phyloP scores from a whole-genome alignment of 2,329 filamentous ascomycete species.

The Aspergillus melleus region DNA sequence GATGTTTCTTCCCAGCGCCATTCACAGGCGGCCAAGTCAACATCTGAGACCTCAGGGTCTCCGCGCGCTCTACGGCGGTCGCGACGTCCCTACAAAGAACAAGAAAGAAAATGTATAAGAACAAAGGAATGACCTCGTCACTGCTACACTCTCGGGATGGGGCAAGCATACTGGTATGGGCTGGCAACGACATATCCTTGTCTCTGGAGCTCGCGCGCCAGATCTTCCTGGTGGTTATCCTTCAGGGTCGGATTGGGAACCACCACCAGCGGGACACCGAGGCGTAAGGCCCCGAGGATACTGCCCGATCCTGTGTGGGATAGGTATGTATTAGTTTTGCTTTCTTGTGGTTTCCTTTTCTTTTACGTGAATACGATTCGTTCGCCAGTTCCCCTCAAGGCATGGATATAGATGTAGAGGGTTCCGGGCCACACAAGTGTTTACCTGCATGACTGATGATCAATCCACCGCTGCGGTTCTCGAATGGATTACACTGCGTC shows the following conservation, averaged over 20 bases:
- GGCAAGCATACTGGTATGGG: slow-evolving; percentile 58
- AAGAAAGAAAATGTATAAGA: background rate
- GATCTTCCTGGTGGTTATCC: slow-evolving; percentile 87
- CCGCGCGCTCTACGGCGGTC: slow-evolving; percentile 49
- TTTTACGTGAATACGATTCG: background rate
- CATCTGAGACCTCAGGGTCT: slow-evolving; percentile 45
- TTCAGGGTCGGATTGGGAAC: slow-evolving; percentile 82
- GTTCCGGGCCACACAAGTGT: slow-evolving; percentile 21
- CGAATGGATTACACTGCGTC: slow-evolving; percentile 47
- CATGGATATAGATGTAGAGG: background rate
- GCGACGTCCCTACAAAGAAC: slow-evolving; percentile 45
- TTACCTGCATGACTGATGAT: slow-evolving; percentile 88
- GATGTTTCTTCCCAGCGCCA: slow-evolving; percentile 43
- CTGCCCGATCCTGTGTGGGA: slow-evolving; percentile 74
- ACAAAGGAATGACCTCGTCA: background rate
- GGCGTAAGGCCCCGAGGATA: slow-evolving; percentile 77
- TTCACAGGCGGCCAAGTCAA: slow-evolving; percentile 54
- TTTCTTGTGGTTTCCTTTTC: background rate
- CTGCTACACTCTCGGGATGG: background rate
- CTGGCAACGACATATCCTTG: slow-evolving; percentile 78
- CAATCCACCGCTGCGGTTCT: slow-evolving; percentile 58
- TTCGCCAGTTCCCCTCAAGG: background rate
- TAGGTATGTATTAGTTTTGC: background rate
- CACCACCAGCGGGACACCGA: slow-evolving; percentile 76
- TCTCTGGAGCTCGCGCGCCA: slow-evolving; percentile 72